Evolutionary conservation across 805 yeast species (phyloP).

Genomic region (Groenewaldozyma salmanticensis): DNA sequence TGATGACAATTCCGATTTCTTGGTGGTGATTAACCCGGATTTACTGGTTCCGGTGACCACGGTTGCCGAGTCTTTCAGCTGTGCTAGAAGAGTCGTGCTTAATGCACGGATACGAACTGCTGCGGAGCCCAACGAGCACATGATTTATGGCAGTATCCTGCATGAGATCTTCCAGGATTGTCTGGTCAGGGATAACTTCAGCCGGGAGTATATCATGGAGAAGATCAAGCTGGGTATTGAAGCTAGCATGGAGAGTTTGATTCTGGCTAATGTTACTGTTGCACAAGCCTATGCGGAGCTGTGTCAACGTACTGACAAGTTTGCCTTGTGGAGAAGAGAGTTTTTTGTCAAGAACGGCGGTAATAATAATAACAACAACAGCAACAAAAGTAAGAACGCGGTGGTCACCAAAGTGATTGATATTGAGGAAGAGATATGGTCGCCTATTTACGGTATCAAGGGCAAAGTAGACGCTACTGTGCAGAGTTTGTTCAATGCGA

Average conservation of each 20-base stretch:
- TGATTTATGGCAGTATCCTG: constrained; percentile 73
- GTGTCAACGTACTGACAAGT: constrained; percentile 38
- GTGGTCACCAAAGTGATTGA: constrained; percentile 56
- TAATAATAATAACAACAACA: constrained; percentile 33
- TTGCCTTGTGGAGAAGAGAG: constrained; percentile 22
- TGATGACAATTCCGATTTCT: constrained; percentile 38
- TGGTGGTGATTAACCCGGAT: constrained; percentile 82
- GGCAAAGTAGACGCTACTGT: constrained; percentile 88
- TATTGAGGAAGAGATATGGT: constrained; percentile 86
- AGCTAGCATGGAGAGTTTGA: constrained; percentile 29
- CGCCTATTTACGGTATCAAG: constrained; percentile 79
- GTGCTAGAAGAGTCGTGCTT: constrained; percentile 64
- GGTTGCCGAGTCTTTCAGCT: constrained; percentile 64
- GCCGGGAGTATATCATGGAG: constrained; percentile 30
- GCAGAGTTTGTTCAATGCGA: constrained; percentile 40
- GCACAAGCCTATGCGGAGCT: constrained; percentile 43
- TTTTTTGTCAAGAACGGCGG: constrained; percentile 9
- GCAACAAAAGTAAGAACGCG: constrained; percentile 15
- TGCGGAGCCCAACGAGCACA: constrained; percentile 43
- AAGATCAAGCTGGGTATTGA: constrained; percentile 23
- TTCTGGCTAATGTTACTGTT: constrained; percentile 45
- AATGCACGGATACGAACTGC: constrained; percentile 44
- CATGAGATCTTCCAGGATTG: constrained; percentile 68
- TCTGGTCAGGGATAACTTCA: constrained; percentile 31
- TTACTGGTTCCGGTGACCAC: constrained; percentile 70